Evolutionary conservation across 2,329 filamentous ascomycete species (phyloP).

Genomic region (Penicillium sp.): DNA sequence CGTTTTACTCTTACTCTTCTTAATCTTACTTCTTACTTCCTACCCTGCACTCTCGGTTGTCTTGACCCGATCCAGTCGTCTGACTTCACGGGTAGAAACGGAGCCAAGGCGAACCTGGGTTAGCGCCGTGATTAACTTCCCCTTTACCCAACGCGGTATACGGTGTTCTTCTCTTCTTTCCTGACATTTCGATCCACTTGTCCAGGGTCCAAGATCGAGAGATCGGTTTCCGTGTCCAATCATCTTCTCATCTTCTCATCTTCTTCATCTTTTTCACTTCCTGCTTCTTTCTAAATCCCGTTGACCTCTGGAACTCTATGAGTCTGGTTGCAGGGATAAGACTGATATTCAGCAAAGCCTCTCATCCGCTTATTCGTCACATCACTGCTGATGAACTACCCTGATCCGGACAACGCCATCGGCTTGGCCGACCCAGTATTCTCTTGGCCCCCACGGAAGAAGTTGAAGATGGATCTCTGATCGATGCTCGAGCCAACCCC

Average conservation of each 20-base stretch:
- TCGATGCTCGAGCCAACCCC: conserved; percentile 1
- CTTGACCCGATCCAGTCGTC: conserved; percentile 19
- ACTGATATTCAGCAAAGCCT: too few relatives aligned
- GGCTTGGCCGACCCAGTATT: conserved; percentile 2
- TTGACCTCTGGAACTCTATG: too few relatives aligned
- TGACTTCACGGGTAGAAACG: conserved; percentile 19
- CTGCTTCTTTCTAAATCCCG: too few relatives aligned
- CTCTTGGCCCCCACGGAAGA: neutral
- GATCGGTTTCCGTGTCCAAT: conserved; percentile 12
- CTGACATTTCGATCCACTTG: conserved; percentile 19
- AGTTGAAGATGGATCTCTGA: conserved; percentile 1
- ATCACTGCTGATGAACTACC: neutral
- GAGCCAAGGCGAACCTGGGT: conserved; percentile 6
- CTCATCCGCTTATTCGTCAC: neutral
- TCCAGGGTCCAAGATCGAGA: conserved; percentile 19
- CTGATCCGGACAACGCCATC: neutral
- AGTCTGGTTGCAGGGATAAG: too few relatives aligned
- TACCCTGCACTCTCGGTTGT: conserved; percentile 19
- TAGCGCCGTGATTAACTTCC: conserved; percentile 9
- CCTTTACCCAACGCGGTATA: conserved; percentile 18
- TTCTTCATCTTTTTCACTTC: too few relatives aligned
- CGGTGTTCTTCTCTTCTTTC: conserved; percentile 14
- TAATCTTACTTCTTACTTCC: too few relatives aligned
- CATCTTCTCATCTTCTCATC: neutral
- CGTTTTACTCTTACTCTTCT: too few relatives aligned